These are phyloP conservation scores for Lasiodiplodia sp. DNA, from an alignment of 2,329 filamentous ascomycete genomes.

Conservation along the genomic window DNA sequence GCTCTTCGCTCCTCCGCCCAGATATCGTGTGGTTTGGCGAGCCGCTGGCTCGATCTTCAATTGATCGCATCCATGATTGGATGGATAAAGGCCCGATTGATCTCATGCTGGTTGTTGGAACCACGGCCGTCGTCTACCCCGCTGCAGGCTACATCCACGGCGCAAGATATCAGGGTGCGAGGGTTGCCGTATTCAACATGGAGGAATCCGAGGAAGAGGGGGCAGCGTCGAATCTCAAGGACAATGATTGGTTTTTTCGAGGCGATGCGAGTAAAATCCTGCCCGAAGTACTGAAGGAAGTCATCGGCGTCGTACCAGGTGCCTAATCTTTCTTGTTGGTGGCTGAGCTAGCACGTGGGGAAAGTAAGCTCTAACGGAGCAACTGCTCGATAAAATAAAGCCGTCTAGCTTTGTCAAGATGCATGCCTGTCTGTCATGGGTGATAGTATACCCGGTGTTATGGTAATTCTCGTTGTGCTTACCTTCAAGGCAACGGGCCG, in stretches of 20 bases:
- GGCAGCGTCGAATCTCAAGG: conserved; percentile 43
- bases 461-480: too few relatives aligned
- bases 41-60: conserved; percentile 55
- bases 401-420: too few relatives aligned
- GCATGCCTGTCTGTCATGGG: too few relatives aligned
- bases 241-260: conserved; percentile 65
- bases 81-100: conserved; percentile 32
- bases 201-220: conserved; percentile 32
- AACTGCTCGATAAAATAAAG: too few relatives aligned
- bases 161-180: conserved; percentile 34
- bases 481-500: too few relatives aligned
- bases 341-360: background rate
- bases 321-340: background rate
- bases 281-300: conserved; percentile 53
- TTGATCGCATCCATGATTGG: conserved; percentile 44
- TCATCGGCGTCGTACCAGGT: conserved; percentile 21
- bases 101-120: conserved; percentile 38
- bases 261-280: conserved; percentile 65
- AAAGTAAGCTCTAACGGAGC: too few relatives aligned
- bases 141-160: conserved; percentile 36
- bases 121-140: conserved; percentile 36
- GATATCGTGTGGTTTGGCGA: conserved; percentile 37
- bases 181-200: conserved; percentile 37
- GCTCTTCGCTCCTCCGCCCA: conserved; percentile 34
- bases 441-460: too few relatives aligned